Percentiles rank a stretch among this genome's conserved stretches.
Evolutionary conservation across 768 basidiomycete genomes (phyloP).

Genomic region (Mycena alexandri): DNA sequence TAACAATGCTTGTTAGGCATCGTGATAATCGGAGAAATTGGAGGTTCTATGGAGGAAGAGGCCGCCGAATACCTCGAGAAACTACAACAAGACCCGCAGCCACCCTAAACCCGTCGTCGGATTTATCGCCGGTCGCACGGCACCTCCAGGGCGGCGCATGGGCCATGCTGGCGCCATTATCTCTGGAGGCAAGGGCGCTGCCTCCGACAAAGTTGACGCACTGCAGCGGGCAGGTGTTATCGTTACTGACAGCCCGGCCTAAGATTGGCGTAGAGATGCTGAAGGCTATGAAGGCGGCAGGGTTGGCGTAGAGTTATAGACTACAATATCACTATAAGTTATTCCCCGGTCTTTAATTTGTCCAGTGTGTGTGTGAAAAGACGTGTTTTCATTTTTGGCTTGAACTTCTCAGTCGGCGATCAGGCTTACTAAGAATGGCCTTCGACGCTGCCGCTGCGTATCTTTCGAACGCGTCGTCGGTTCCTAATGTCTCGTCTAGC

Average conservation of each 20-base stretch:
- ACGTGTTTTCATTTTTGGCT: too few species aligned
- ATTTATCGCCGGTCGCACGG: constrained; percentile 98
- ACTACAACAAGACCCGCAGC: constrained; percentile 89
- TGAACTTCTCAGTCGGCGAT: too few species aligned
- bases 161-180: constrained; percentile 99
- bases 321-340: constrained; percentile 37
- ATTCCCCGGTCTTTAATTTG: constrained; percentile 15
- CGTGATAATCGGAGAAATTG: constrained; percentile 98
- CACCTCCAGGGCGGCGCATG: constrained; percentile 98
- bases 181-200: constrained; percentile 96
- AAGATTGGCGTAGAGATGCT: constrained; percentile 93
- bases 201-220: constrained; percentile 92
- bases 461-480: constrained; percentile 68
- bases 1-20: constrained; percentile 68
- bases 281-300: constrained; percentile 87
- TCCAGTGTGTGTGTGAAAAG: too few species aligned
- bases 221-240: constrained; percentile 92
- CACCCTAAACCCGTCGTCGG: constrained; percentile 96
- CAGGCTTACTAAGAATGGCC: constrained; percentile 33
- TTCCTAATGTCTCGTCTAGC: constrained; percentile 66
- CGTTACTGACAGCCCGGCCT: constrained; percentile 95
- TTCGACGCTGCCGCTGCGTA: constrained; percentile 76
- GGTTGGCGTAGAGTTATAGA: constrained; percentile 60
- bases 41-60: constrained; percentile 99
- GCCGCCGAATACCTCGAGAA: constrained; percentile 95